Percentiles rank a stretch among this genome's conserved stretches.
Evolutionary conservation across 306 rosid species (phyloP).

Genomic region (Cicer bijugum): DNA sequence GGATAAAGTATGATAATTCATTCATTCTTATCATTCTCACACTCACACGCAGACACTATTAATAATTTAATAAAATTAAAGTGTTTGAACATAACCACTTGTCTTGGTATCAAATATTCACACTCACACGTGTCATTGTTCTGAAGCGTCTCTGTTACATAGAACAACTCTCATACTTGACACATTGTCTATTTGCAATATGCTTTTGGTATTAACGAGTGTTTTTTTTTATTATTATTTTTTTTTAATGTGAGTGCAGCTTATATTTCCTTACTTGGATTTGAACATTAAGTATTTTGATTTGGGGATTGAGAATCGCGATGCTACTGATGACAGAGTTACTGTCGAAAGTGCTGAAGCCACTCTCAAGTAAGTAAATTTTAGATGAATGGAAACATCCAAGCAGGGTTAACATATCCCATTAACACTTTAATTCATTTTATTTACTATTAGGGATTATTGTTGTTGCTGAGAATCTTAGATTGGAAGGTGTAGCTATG

Average conservation of each 20-base stretch:
- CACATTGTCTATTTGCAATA: background rate
- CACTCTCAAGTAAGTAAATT: conserved; percentile 70
- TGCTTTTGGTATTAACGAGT: conserved; percentile 3
- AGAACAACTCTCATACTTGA: background rate
- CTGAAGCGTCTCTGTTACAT: too few relatives aligned
- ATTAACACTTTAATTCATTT: background rate
- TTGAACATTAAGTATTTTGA: conserved; percentile 89
- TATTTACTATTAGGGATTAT: conserved; percentile 16
- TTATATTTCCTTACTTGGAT: conserved; percentile 83
- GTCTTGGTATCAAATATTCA: too few relatives aligned
- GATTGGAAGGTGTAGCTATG: conserved; percentile 21
- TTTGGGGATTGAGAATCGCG: conserved; percentile 84
- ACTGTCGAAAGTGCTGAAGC: conserved; percentile 95
- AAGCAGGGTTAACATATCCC: background rate
- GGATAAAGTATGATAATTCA: conserved; percentile 60
- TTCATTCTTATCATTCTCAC: background rate
- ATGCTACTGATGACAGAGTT: conserved; percentile 85
- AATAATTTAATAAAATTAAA: too few relatives aligned
- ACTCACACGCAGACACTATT: too few relatives aligned
- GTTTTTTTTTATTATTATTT: background rate
- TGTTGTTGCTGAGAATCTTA: conserved; percentile 23
- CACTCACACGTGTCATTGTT: too few relatives aligned
- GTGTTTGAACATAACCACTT: too few relatives aligned
- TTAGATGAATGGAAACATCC: conserved; percentile 17
- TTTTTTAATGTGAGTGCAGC: conserved; percentile 60